Base-by-base conservation (phyloP, 2,329 filamentous ascomycete genomes). In the Anthostomella pinea region DNA sequence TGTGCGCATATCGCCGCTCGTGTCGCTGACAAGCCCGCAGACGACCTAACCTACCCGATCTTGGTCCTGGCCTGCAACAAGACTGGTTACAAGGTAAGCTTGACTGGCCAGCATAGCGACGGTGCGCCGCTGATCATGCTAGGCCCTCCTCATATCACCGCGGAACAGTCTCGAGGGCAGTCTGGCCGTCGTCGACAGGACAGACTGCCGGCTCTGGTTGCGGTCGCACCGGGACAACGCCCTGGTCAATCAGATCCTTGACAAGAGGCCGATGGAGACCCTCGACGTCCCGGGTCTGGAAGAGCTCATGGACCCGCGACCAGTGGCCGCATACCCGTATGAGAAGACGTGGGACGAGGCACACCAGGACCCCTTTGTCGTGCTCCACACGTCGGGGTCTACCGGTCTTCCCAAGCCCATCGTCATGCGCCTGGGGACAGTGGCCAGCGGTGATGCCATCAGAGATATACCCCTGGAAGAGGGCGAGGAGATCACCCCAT, bases 331-430 rank as follows among this genome's bases (percentile, higher is more conserved):
- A 18, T 51, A 49, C 19, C 41, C 48, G 22, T 51, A 47, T 33
- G 41, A 38, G 30, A 51, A 46, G 44, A 51, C 46, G 8, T 51
- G 45, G 45, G 46, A 47, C 15, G 41, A 51, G 33, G 48, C 48
- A 24, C 35, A 38, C 20, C 19, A 45, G 22, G 48, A 51, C 14
- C 48, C 46, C 5, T 45, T 49, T 11, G 46, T 43, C 14, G 46
- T 51, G 17, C 44, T 51, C 18, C 48, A 51, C 34, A 51, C 48
- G 20, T 49, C 48, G n/a, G 48, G 48, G 9, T 51, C 48, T 5
- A 51, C 48, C 4, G 48, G 48, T 39, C 44, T 51, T 8, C 48
- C 48, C n/a, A 51, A 51, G 41, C 48, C 46, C 8, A 51, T 51
- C 23, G 46, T 49, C 6, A 51, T 51, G 48, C 48, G 46, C 26